A percentile compares a stretch with the other conserved stretches of the same genome.
Evolutionary conservation across 331 rosid genomes (phyloP).

Genomic region (Pyrus hybrid): DNA sequence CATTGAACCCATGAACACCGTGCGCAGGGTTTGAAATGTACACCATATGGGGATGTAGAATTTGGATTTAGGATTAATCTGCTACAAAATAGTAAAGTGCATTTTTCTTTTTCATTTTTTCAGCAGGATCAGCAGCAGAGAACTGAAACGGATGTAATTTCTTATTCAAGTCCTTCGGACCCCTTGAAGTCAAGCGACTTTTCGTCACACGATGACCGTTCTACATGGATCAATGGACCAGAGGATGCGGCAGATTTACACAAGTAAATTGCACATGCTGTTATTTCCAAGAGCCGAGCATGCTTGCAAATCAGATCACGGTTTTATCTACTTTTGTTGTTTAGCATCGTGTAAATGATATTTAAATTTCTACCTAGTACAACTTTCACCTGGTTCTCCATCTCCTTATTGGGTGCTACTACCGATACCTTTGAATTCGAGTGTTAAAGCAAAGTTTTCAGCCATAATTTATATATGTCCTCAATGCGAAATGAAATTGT

Average conservation of each 20-base stretch:
- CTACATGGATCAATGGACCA: neutral
- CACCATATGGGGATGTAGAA: neutral
- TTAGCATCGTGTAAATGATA: neutral
- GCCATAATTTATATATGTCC: too few species aligned
- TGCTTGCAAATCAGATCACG: neutral
- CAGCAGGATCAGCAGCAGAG: neutral
- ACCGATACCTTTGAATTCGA: neutral
- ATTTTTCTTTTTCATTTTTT: neutral
- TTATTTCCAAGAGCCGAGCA: neutral
- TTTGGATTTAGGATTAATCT: neutral
- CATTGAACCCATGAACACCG: neutral
- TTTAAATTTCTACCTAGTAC: neutral
- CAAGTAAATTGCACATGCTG: neutral
- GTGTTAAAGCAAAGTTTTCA: neutral
- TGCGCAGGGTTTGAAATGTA: neutral
- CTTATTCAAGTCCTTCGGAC: constrained; percentile 2
- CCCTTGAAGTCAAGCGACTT: constrained; percentile 6
- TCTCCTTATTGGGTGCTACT: neutral
- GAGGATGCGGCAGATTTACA: neutral
- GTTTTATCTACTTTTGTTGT: neutral
- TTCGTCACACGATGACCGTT: constrained; percentile 1
- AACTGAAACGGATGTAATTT: constrained; percentile 8
- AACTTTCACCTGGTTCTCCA: neutral
- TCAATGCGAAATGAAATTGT: too few species aligned
- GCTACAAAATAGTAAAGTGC: neutral